Percentiles rank a stretch among this genome's conserved stretches.
Conservation (phyloP, 169 alveolate species). For the Plasmodium vivax region DNA sequence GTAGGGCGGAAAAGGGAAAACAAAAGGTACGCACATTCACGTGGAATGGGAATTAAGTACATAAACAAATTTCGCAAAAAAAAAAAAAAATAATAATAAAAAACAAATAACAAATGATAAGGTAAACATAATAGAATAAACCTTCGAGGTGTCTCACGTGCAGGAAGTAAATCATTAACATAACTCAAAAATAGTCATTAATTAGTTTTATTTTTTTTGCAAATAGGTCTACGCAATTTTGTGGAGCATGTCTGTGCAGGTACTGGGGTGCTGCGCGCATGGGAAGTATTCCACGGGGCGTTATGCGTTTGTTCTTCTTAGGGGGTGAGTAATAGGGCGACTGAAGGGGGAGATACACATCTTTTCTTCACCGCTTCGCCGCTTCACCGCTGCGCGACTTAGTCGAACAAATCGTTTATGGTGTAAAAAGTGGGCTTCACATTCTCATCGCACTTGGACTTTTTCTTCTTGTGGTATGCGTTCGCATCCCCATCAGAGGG, state of each 20-base stretch:
- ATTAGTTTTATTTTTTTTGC: neutral
- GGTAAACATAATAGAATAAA: neutral
- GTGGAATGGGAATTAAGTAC: neutral
- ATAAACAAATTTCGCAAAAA: neutral
- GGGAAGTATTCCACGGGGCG: neutral
- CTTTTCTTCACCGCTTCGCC: neutral
- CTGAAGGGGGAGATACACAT: neutral
- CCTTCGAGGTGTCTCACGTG: neutral
- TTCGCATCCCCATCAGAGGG: neutral
- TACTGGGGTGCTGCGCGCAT: neutral
- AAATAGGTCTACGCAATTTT: neutral
- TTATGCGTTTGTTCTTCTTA: neutral
- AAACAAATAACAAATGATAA: neutral
- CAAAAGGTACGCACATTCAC: neutral
- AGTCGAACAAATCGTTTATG: slow-evolving; percentile 16
- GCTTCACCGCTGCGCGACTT: neutral
- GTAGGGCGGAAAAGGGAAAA: neutral
- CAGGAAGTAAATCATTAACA: neutral
- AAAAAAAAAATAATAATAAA: neutral
- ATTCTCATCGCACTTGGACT: slow-evolving; percentile 3
- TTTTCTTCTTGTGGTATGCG: slow-evolving; percentile 13
- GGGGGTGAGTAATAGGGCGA: neutral
- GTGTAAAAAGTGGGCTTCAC: slow-evolving; percentile 37
- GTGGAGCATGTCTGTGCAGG: neutral
- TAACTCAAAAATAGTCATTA: neutral